Evolutionary conservation across 2,329 filamentous ascomycete species (phyloP).

Genomic region (Dryadomyces sulphureus): DNA sequence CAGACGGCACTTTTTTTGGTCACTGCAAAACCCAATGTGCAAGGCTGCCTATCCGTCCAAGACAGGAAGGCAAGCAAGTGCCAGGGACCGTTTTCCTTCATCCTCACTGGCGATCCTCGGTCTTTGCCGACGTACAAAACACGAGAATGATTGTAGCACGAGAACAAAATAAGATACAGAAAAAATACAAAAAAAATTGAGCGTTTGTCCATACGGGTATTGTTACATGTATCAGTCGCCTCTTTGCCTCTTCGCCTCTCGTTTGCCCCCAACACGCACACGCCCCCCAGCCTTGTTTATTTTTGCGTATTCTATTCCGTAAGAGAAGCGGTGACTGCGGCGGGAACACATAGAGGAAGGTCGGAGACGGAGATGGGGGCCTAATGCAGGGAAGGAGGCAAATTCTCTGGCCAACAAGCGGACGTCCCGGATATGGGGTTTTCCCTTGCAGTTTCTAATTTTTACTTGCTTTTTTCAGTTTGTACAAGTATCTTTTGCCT

Average conservation of each 20-base stretch:
- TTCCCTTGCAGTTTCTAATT: too few relatives aligned
- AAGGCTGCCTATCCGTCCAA: not conserved
- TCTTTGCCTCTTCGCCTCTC: too few relatives aligned
- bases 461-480: not conserved
- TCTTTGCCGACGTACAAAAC: not conserved
- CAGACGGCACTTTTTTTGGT: too few relatives aligned
- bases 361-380: not conserved
- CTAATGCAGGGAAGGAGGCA: not conserved
- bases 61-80: not conserved
- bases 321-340: not conserved
- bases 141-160: too few relatives aligned
- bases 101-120: not conserved
- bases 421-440: too few relatives aligned
- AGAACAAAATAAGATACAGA: not conserved
- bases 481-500: not conserved
- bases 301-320: too few relatives aligned
- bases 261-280: not conserved
- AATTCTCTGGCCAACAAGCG: too few relatives aligned
- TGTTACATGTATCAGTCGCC: too few relatives aligned
- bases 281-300: not conserved
- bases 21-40: too few relatives aligned
- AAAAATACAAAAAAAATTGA: too few relatives aligned
- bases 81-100: not conserved
- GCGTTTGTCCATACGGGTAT: too few relatives aligned
- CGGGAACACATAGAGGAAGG: not conserved